Conservation (phyloP, 106 monocot species). For the Xerophyta viscosa region DNA sequence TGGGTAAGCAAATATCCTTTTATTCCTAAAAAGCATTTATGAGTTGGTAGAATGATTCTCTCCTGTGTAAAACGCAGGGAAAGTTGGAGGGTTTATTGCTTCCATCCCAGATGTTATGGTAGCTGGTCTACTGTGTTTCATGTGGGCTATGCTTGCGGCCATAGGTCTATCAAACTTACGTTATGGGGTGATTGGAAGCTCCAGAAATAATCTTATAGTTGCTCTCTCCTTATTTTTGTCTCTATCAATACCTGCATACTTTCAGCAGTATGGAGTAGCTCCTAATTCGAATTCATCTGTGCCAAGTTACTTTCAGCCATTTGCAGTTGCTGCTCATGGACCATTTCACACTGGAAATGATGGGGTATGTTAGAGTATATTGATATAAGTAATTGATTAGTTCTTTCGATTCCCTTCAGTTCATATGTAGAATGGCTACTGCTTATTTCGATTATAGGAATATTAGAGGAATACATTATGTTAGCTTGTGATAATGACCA, state of each 20-base stretch:
- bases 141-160: constrained; percentile 97
- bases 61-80: constrained; percentile 33
- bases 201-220: constrained; percentile 84
- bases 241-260: constrained; percentile 88
- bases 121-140: constrained; percentile 90
- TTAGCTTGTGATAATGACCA: too few relatives aligned
- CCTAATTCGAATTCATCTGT: constrained; percentile 61
- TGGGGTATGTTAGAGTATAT: constrained; percentile 45
- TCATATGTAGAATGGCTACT: too few relatives aligned
- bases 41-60: too few relatives aligned
- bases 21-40: constrained; percentile 1
- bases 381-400: too few relatives aligned
- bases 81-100: constrained; percentile 92
- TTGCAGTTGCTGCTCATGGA: constrained; percentile 74
- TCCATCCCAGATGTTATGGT: constrained; percentile 93
- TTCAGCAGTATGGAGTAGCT: constrained; percentile 77
- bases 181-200: constrained; percentile 88
- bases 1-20: constrained; percentile 40
- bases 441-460: too few relatives aligned
- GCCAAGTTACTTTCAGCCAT: constrained; percentile 74
- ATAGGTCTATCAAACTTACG: constrained; percentile 87
- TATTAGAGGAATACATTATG: too few relatives aligned
- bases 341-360: constrained; percentile 46
- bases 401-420: too few relatives aligned
- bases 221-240: constrained; percentile 94